Evolutionary conservation across 305 asterid genomes (phyloP).

Genomic region (Solanum aculeatissimum): DNA sequence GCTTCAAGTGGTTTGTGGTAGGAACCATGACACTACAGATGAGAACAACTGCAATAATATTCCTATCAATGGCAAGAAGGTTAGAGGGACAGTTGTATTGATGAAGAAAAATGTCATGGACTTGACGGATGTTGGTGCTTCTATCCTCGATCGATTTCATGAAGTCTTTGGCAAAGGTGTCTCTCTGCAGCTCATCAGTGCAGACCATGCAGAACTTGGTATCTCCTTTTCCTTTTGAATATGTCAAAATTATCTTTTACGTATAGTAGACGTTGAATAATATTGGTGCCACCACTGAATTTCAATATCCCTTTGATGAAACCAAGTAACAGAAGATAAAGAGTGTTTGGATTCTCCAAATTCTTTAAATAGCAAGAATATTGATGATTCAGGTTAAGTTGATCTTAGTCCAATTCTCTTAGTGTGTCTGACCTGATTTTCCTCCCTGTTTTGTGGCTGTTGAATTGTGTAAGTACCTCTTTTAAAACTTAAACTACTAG

Average conservation of each 20-base stretch:
- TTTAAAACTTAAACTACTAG: neutral
- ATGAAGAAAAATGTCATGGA: slow-evolving; percentile 34
- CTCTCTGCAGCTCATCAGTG: slow-evolving; percentile 36
- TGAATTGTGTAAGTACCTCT: neutral
- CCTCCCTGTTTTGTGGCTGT: neutral
- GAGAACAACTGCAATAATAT: neutral
- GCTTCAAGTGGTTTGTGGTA: slow-evolving; percentile 46
- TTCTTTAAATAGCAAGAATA: neutral
- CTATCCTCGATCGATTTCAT: slow-evolving; percentile 26
- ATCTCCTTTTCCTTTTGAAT: neutral
- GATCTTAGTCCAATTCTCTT: neutral
- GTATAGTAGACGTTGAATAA: neutral
- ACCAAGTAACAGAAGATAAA: neutral
- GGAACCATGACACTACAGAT: slow-evolving; percentile 17
- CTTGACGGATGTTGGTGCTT: slow-evolving; percentile 15
- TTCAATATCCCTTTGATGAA: neutral
- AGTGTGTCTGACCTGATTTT: neutral
- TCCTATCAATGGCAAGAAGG: slow-evolving; percentile 5
- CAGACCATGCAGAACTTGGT: slow-evolving; percentile 12
- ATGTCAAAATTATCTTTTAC: neutral
- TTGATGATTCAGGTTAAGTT: neutral
- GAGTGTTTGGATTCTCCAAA: neutral
- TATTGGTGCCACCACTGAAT: neutral
- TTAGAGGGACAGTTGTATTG: slow-evolving; percentile 41
- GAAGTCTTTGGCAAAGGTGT: slow-evolving; percentile 46